Evolutionary conservation across 495 filamentous ascomycete genomes (phyloP), one percentile per base, ranked within the genome.

Genomic region (Letharia columbiana): DNA sequence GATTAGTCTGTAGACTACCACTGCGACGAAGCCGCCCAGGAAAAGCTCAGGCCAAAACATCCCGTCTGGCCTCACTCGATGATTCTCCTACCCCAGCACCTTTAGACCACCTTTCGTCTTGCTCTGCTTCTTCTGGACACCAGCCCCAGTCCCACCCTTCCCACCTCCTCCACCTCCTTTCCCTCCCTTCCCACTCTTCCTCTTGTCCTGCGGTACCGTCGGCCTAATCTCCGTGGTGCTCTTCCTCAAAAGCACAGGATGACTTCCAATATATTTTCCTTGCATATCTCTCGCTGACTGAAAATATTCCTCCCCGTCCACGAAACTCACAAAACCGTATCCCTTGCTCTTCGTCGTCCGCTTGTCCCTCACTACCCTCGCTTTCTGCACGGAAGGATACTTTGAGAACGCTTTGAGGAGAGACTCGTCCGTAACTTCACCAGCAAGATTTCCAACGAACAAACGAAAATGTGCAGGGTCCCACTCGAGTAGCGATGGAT

Each of bases 241-340:
- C 71, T 92, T 87, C 75, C 88, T 86, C 66, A 98, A 80, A 54
- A 90, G 78, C 12, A 98, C 86, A 2, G 94, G 94, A 76, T 98
- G 94, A 71, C 91, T 96, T 49, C 95, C 94, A 75, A 98, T 98
- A 74, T 98, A 98, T 79, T 98, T 98, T 58, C 92, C 92, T 74
- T 97, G 87, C 95, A 98, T 98, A 77, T 98, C 95, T 77, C 92
- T 88, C 68, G 90, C 93, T 1, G 94, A 92, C 63, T 86, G 82
- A 80, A 98, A 98, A 76, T 92, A 97, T 72, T 97, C 91, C 71
- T 98, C 94, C 7, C 91, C 89, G 73, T 96, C 89, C 68, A 87
- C 89, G 77, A 98, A 98, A 74, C 90, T 93, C 64, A 98, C 91
- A 70, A 98, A 98, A 3, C 94, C 95, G 75, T 89, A 98, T 0